Evolutionary conservation across 1,139 yeast species (phyloP), one percentile per base, ranked within the genome.

Genomic region (Trichomonascaceae sp.): DNA sequence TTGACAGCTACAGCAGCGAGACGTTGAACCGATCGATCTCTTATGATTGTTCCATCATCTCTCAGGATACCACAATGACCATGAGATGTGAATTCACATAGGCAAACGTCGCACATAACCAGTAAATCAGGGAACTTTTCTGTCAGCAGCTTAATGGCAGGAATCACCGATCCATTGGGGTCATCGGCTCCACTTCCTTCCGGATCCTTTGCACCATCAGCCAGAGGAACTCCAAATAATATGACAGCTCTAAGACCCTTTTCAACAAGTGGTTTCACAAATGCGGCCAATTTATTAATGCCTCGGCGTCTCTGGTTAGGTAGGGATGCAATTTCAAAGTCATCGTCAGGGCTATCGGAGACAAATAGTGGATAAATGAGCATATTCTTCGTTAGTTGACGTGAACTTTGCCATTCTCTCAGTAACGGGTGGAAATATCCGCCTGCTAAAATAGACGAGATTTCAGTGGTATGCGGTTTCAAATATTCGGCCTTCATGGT

Each of bases 41-140:
- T 80, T 66, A 86, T 84, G 63, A 93, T 80, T 7, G 87, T 68
- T 4, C 98, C 98, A 68, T 91, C 98, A 56, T 85, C 91, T 59
- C 84, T 78, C 52, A 93, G 76, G 19, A 89, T 80, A 45, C 99
- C 99, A 74, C 99, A 93, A 69, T 93, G 99, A 9, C 99, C 99
- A 66, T 95, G 98, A 54, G 85, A 80, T 7, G 99, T 93, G 71
- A 90, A 93, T 72, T 93, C 99, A 74, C 99, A 93, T 56, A 93
- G 75, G 71, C 99, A 93, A 24, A 93, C 98, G 67, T 93, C 99
- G 67, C 96, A 88, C 79, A 91, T 82, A 60, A 93, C 82, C 68
- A 84, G 93, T 58, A 93, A 77, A 45, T 82, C 86, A 4, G 99
- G 98, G 72, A 87, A 90, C 41, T 79, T 74, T 49, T 71, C 62